Conservation (phyloP, 225 moss, liverwort and hornwort species). For the Climacium dendroides region DNA sequence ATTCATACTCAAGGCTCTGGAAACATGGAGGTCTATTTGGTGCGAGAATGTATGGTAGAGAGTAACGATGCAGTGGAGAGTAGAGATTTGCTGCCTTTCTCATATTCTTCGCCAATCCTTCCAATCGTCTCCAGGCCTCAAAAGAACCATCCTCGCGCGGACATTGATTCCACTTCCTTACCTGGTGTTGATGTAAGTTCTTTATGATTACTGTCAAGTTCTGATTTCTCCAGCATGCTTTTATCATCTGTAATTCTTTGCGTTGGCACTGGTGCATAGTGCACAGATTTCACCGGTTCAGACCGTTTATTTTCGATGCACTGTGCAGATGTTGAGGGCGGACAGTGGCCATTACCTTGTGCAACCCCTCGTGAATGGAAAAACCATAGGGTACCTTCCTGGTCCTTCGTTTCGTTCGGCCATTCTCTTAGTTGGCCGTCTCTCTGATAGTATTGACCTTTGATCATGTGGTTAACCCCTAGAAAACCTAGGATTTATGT, state of each 20-base stretch:
- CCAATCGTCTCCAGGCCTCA: conserved; percentile 18
- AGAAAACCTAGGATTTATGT: not conserved
- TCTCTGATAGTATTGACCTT: not conserved
- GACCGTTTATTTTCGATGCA: not conserved
- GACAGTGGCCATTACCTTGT: conserved; percentile 90
- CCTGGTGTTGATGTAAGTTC: conserved; percentile 30
- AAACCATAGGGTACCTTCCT: conserved; percentile 52
- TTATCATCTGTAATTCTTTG: not conserved
- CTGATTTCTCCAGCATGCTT: not conserved
- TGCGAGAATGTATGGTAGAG: not conserved
- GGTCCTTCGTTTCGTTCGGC: not conserved
- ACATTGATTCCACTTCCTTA: conserved; percentile 10
- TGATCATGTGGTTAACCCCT: not conserved
- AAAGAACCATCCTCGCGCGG: not conserved
- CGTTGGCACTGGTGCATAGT: not conserved
- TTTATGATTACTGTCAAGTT: not conserved
- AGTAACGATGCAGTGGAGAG: not conserved
- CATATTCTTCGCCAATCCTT: conserved; percentile 12
- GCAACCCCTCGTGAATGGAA: conserved; percentile 74
- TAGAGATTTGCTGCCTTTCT: not conserved
- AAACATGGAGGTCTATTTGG: conserved; percentile 26
- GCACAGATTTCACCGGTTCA: not conserved
- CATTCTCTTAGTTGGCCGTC: not conserved
- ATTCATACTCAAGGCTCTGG: conserved; percentile 25
- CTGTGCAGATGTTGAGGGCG: conserved; percentile 66